phyloP scores from a whole-genome alignment of 2,329 filamentous ascomycete genomes.

The Lachnellula subtilissima region DNA sequence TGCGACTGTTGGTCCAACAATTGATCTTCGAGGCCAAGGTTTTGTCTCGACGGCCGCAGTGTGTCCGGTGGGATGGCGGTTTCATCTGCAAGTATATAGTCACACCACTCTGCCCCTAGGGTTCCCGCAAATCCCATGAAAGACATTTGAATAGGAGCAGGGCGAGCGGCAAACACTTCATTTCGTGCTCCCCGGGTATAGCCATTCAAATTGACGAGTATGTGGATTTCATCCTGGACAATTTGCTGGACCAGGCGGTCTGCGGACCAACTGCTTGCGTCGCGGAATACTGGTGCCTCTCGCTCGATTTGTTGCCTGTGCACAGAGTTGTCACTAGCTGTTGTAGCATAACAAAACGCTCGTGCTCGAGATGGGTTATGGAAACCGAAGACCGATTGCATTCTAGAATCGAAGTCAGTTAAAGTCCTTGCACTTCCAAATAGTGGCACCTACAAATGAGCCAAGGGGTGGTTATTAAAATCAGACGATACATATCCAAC shows the following conservation, averaged over 20 bases:
- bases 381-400: conserved; percentile 97
- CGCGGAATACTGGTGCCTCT: conserved; percentile 85
- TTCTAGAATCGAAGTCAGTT: conserved; percentile 40
- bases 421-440: background rate
- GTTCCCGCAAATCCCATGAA: conserved; percentile 99
- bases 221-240: conserved; percentile 81
- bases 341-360: conserved; percentile 95
- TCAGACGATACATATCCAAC: conserved; percentile 96
- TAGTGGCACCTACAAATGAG: conserved; percentile 61
- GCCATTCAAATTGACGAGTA: conserved; percentile 94
- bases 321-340: conserved; percentile 78
- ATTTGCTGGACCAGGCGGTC: conserved; percentile 85
- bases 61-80: conserved; percentile 81
- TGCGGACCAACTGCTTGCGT: conserved; percentile 81
- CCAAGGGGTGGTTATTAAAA: conserved; percentile 97
- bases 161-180: conserved; percentile 91
- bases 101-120: conserved; percentile 95
- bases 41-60: conserved; percentile 72
- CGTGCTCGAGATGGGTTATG: conserved; percentile 70
- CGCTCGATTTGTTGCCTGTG: conserved; percentile 90
- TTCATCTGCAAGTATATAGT: conserved; percentile 88
- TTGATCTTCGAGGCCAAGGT: conserved; percentile 69
- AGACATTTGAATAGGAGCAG: conserved; percentile 96
- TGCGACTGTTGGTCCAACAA: conserved; percentile 54
- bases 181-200: conserved; percentile 97